Percentiles rank a stretch among this genome's conserved stretches.
Conservation (phyloP, 441 rosid genomes). For the Adansonia madagascariensis region DNA sequence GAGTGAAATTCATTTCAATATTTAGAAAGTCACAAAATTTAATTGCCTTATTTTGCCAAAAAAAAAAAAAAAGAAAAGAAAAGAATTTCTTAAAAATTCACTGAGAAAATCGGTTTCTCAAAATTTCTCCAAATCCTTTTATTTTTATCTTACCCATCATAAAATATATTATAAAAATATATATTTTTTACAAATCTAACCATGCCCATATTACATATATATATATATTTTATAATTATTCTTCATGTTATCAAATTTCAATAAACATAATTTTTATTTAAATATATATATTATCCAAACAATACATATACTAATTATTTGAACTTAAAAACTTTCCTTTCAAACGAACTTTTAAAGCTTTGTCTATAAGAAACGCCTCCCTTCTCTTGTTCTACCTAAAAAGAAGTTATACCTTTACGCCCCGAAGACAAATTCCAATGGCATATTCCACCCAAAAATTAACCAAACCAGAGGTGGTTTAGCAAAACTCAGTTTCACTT, state of each 20-base stretch:
- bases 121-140: too few relatives aligned
- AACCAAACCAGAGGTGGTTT: conserved; percentile 12
- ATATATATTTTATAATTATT: too few relatives aligned
- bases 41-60: too few relatives aligned
- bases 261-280: too few relatives aligned
- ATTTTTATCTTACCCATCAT: too few relatives aligned
- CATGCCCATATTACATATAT: neutral
- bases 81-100: too few relatives aligned
- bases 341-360: neutral
- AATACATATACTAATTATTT: neutral
- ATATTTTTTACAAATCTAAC: neutral
- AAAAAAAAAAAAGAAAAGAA: too few relatives aligned
- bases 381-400: neutral
- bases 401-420: conserved; percentile 26
- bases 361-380: neutral
- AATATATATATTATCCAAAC: neutral
- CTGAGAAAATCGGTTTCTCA: too few relatives aligned
- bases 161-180: too few relatives aligned
- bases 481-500: neutral
- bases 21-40: too few relatives aligned
- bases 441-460: conserved; percentile 23
- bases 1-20: too few relatives aligned
- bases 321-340: neutral
- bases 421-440: conserved; percentile 26
- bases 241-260: neutral